phyloP scores from a whole-genome alignment of 352 stramenopile genomes.

The Globisporangium emineosum region DNA sequence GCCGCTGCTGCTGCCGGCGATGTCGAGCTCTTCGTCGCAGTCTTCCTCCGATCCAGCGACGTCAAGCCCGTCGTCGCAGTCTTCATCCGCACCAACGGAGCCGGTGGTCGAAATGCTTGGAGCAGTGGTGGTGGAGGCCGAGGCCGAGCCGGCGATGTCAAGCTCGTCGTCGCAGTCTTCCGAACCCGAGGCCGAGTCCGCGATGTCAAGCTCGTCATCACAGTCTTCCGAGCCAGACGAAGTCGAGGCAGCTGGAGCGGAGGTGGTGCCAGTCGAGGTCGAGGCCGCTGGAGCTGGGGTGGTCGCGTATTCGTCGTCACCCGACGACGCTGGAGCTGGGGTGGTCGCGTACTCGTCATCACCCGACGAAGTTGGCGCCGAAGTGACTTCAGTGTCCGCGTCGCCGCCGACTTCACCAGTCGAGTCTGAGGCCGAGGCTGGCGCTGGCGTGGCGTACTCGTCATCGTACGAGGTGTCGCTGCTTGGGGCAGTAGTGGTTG shows the following conservation, averaged over 20 bases:
- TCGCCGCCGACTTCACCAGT: conserved; percentile 2
- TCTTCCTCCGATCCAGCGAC: conserved; percentile 17
- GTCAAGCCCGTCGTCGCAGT: conserved; percentile 22
- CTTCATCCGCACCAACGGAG: conserved; percentile 5
- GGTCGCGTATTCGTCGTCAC: not conserved
- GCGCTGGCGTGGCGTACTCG: conserved; percentile 21
- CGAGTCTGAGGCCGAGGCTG: conserved; percentile 10
- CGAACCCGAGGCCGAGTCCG: conserved; percentile 8
- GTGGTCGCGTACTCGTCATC: not conserved
- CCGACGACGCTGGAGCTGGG: not conserved
- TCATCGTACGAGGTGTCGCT: not conserved
- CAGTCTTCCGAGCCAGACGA: conserved; percentile 11
- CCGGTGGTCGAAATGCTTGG: conserved; percentile 27
- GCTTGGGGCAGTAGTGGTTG: conserved; percentile 91
- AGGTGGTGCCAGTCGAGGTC: conserved; percentile 2
- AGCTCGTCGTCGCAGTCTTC: conserved; percentile 23
- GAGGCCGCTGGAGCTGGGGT: not conserved
- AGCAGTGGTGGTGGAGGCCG: not conserved
- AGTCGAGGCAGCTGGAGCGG: not conserved
- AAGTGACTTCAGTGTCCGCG: conserved; percentile 11
- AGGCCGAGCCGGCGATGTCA: conserved; percentile 16
- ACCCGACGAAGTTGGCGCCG: no score
- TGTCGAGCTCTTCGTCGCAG: conserved; percentile 26
- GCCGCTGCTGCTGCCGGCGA: conserved; percentile 21
- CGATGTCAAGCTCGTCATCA: conserved; percentile 15